phyloP scores from a whole-genome alignment of 169 alveolate species.

The Cryptosporidium canis region DNA sequence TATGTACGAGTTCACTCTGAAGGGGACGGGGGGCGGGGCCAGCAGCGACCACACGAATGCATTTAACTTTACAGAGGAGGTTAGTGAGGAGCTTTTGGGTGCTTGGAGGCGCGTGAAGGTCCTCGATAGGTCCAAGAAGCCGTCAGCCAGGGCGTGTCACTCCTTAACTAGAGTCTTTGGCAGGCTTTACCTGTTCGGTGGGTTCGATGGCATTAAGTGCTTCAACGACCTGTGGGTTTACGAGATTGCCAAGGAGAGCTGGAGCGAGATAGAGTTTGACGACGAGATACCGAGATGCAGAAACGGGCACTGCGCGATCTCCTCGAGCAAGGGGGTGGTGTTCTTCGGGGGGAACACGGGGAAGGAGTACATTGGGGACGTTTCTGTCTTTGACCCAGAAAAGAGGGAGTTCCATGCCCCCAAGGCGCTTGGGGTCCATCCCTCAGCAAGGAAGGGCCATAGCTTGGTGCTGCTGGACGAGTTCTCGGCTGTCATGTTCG shows the following conservation, averaged over 20 bases:
- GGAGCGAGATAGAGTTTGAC: constrained; percentile 77
- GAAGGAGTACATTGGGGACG: constrained; percentile 76
- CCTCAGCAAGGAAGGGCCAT: constrained; percentile 81
- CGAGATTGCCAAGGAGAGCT: constrained; percentile 73
- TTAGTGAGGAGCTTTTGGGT: constrained; percentile 71
- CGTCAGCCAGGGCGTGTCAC: constrained; percentile 82
- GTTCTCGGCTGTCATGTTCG: constrained; percentile 27
- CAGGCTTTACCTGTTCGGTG: constrained; percentile 79
- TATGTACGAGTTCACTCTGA: constrained; percentile 78
- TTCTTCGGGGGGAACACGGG: constrained; percentile 83
- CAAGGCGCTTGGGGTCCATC: constrained; percentile 75
- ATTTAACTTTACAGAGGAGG: background rate
- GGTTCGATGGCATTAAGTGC: constrained; percentile 81
- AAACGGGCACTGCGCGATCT: constrained; percentile 79
- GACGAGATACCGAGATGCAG: constrained; percentile 80
- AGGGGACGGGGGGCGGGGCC: constrained; percentile 24
- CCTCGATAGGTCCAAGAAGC: constrained; percentile 69
- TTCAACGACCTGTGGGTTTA: constrained; percentile 79
- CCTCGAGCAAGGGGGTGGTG: constrained; percentile 75
- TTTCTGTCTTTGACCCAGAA: constrained; percentile 74
- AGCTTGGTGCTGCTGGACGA: constrained; percentile 74
- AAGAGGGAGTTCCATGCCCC: constrained; percentile 75
- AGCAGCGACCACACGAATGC: constrained; percentile 46
- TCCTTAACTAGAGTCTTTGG: constrained; percentile 77
- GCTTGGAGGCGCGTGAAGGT: constrained; percentile 75